Evolutionary conservation across 2,329 filamentous ascomycete species (phyloP), one percentile per base, ranked within the genome.

Genomic region (Aspergillus melleus): DNA sequence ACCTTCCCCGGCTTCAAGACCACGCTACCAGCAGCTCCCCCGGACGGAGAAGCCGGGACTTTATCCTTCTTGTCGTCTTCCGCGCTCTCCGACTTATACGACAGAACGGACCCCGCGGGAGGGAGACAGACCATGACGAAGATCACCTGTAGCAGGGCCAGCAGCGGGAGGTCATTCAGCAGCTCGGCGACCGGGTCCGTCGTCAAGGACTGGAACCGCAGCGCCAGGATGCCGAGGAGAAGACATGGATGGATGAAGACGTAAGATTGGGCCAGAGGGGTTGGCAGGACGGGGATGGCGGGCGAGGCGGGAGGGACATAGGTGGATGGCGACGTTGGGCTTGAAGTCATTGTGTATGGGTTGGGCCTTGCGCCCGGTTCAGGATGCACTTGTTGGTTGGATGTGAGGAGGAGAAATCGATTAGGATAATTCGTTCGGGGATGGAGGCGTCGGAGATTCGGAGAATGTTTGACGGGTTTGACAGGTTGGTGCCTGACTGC

Each of bases 221-320:
- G 71, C 50, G 83, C 81, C 71, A 89, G 88, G 39, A 89, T 76
- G 10, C 82, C 83, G 30, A 91, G 81, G 30, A 96, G 81, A 11
- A 92, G 76, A 26, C 83, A 75, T 0, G 90, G 88, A 66, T 96
- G 90, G 20, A 86, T 74, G 69, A 91, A 83, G 12, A 88, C 85
- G 70, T 89, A 84, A 22, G 83, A 72, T 54, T 76, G 80, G 2
- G 85, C 82, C 20, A 79, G 63, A n/a, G 78, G 71, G 24, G 76
- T 81, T 29, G 79, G 69, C 52, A 84, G 77, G 61, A 82, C 75
- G 56, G 79, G 74, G 61, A 84, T 76, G 39, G 83, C 79, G 12
- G 74, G 73, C 26, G 72, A 59, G 22, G 70, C 66, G 56, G 75
- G 70, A 49, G 66, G 64, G 14, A 64, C 47, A 53, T 30, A 12